Evolutionary conservation across 768 basidiomycete species (phyloP), one percentile per base, ranked within the genome.

Genomic region (Termitomyces sp.): DNA sequence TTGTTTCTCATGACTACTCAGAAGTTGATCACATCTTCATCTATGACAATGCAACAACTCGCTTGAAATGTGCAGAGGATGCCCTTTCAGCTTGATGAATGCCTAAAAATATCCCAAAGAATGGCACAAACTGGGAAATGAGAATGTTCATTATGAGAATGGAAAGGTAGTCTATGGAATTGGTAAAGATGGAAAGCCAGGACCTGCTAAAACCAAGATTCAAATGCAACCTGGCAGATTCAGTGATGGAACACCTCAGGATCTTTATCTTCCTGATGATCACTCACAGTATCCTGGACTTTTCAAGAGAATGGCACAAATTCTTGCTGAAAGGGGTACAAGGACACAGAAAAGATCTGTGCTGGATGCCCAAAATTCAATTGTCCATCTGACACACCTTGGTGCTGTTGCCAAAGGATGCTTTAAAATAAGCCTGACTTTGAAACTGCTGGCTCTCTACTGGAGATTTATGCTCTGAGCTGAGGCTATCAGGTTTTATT

Each of bases 241-340:
- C 50, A n/a, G 35, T 65, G 59, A 73, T 63, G 69, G 73, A 3
- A 56, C 45, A 1, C 56, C 58, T 1, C 72, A 76, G 43, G n/a
- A n/a, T n/a, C n/a, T n/a, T n/a, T n/a, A n/a, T n/a, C n/a, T n/a
- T n/a, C n/a, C n/a, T n/a, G n/a, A n/a, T n/a, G n/a, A n/a, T n/a
- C n/a, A n/a, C n/a, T n/a, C n/a, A n/a, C n/a, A n/a, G n/a, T n/a
- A n/a, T n/a, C n/a, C n/a, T n/a, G n/a, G n/a, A n/a, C n/a, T n/a
- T n/a, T n/a, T n/a, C n/a, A n/a, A n/a, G n/a, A 75, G 74, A 8
- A 78, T 78, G 75, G 71, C 60, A 0, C 17, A 52, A 0, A 73
- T 75, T 37, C 64, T 77, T 4, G 19, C 66, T 10, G 71, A 66
- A 54, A 66, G 40, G 72, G 62, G 1, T 65, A 53, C 59, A 63